Evolutionary conservation across 371 early-diverging fungal genomes (phyloP).

Genomic region (Actinomucor elegans): DNA sequence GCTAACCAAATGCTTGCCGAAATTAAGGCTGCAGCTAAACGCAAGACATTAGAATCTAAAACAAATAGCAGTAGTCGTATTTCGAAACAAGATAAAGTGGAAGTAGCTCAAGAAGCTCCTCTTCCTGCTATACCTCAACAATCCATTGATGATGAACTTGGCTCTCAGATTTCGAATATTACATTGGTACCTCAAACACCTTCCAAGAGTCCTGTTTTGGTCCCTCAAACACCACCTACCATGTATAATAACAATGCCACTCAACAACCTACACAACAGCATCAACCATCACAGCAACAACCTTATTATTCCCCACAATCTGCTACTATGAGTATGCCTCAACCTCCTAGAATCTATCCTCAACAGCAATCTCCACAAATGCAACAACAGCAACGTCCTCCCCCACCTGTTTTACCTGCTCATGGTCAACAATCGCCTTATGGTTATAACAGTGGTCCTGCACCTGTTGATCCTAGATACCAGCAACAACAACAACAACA

Average conservation of each 20-base stretch:
- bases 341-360: constrained; percentile 19
- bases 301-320: constrained; percentile 9
- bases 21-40: constrained; percentile 64
- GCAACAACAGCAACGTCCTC: constrained; percentile 30
- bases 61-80: constrained; percentile 13
- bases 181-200: constrained; percentile 11
- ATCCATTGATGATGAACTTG: constrained; percentile 9
- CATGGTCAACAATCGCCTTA: constrained; percentile 26
- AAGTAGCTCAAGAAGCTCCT: constrained; percentile 11
- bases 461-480: constrained; percentile 28
- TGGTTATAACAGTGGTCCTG: constrained; percentile 14
- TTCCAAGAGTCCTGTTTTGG: constrained; percentile 22
- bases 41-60: constrained; percentile 27
- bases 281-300: constrained; percentile 6
- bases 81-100: constrained; percentile 19
- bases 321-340: constrained; percentile 22
- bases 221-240: constrained; percentile 30
- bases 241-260: constrained; percentile 15
- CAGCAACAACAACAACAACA: constrained; percentile 26
- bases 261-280: constrained; percentile 9
- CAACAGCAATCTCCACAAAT: constrained; percentile 14
- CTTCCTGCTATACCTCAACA: constrained; percentile 11
- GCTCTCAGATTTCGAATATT: constrained; percentile 18
- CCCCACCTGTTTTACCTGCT: constrained; percentile 21
- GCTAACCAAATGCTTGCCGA: constrained; percentile 80